Evolutionary conservation across 768 basidiomycete genomes (phyloP), one percentile per base, ranked within the genome.

Genomic region (Mycena vulgaris): DNA sequence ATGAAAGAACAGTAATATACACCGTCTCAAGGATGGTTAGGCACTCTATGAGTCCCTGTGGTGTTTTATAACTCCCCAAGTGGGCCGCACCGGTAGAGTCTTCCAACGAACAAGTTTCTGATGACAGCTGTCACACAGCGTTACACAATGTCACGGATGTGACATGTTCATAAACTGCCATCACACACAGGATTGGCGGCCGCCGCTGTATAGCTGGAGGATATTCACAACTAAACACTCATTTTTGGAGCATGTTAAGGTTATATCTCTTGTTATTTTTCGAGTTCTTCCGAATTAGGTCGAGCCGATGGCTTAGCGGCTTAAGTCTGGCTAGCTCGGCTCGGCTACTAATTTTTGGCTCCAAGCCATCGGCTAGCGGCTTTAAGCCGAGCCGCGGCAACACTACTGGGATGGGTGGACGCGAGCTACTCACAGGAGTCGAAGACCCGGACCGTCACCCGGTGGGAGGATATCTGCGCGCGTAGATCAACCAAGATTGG

Each of bases 81-180:
- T 27, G 48, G 48, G 48, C 48, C 23, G 23, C 48, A 49, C 48
- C 48, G 48, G 48, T 49, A 49, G 48, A 49, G 48, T 49, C 48
- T 49, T 49, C 48, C 23, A 49, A 49, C 35, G 48, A 49, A 49
- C 48, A 49, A 25, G 48, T 25, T 49, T 49, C 48, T 49, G 48
- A 25, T 49, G 23, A 28, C 48, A 49, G 48, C 23, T 49, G 25
- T 49, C 48, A 49, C 48, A 49, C 48, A 25, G 48, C 48, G 25
- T 49, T 49, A 49, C 23, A 17, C 48, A 49, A 49, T 49, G 48
- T 49, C 21, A 25, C 48, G 25, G 48, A 49, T 25, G 48, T 49
- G 48, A 49, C 48, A 49, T 49, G 48, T 49, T 49, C 48, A 49
- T 49, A 49, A 25, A 49, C 48, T 49, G 48, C 48, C 48, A 49